These are phyloP conservation scores for Kwoniella mangroviensis DNA, from an alignment of 768 basidiomycete species.

Conservation along the genomic window DNA sequence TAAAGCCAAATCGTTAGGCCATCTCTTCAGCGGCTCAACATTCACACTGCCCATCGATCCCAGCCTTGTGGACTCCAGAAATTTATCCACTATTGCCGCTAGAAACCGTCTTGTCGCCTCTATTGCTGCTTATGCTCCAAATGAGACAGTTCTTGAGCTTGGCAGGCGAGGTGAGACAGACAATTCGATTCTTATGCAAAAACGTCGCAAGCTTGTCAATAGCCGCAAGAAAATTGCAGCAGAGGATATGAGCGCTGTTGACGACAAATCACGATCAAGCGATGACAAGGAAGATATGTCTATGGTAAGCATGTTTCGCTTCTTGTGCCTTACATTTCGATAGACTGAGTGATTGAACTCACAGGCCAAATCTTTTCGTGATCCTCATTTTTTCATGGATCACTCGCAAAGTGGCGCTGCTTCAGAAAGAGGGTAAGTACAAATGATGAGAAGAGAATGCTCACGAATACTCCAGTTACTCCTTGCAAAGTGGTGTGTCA, in stretches of 20 bases:
- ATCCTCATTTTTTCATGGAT: constrained; percentile 88
- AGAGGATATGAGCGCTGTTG: not conserved
- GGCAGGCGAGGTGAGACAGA: constrained; percentile 70
- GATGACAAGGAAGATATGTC: not conserved
- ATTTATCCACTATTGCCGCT: constrained; percentile 62
- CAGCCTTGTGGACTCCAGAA: constrained; percentile 65
- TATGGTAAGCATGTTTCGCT: not conserved
- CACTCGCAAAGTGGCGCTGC: constrained; percentile 84
- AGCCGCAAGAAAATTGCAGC: constrained; percentile 1
- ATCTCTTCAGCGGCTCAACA: constrained; percentile 67
- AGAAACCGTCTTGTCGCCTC: constrained; percentile 71
- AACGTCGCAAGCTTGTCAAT: constrained; percentile 74
- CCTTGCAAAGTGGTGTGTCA: constrained; percentile 80
- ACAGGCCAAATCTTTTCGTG: constrained; percentile 65
- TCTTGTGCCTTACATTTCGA: not conserved
- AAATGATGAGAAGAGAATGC: not conserved
- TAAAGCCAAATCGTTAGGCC: constrained; percentile 84
- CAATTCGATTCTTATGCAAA: constrained; percentile 81
- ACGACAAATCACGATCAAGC: not conserved
- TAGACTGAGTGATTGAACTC: not conserved
- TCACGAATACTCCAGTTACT: constrained; percentile 52
- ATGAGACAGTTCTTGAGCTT: constrained; percentile 89
- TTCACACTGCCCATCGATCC: constrained; percentile 62
- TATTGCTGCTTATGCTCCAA: constrained; percentile 81
- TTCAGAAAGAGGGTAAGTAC: constrained; percentile 83